Conservation (phyloP, 208 protist genomes). For the Herpetomonas tarakana region DNA sequence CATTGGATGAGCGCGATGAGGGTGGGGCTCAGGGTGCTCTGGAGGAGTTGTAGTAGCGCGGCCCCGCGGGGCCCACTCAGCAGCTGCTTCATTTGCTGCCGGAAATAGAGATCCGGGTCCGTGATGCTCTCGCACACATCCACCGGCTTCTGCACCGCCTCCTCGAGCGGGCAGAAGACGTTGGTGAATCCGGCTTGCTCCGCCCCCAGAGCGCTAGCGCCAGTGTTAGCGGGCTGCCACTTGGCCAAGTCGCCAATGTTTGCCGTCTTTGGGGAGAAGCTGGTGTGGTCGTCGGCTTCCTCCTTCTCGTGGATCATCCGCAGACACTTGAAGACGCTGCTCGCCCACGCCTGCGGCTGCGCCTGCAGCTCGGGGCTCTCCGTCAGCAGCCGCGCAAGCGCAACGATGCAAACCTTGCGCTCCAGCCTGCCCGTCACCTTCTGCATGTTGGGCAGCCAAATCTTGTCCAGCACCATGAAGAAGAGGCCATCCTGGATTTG, state of each 20-base stretch:
- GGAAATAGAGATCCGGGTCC: slow-evolving; percentile 69
- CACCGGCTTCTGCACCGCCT: slow-evolving; percentile 50
- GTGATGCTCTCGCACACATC: slow-evolving; percentile 67
- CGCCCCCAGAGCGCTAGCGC: slow-evolving; percentile 4
- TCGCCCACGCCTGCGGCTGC: slow-evolving; percentile 46
- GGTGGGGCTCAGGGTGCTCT: slow-evolving; percentile 32
- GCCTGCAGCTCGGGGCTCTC: slow-evolving; percentile 59
- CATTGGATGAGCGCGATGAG: slow-evolving; percentile 54
- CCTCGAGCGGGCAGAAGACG: slow-evolving; percentile 72
- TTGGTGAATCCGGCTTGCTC: slow-evolving; percentile 42
- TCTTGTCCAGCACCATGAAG: slow-evolving; percentile 60
- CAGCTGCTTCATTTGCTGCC: slow-evolving; percentile 44
- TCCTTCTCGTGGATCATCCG: slow-evolving; percentile 67
- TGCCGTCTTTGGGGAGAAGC: slow-evolving; percentile 46
- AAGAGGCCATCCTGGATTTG: slow-evolving; percentile 75
- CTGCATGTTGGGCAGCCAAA: slow-evolving; percentile 82
- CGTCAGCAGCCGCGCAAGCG: slow-evolving; percentile 67
- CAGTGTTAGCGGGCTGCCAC: slow-evolving; percentile 1
- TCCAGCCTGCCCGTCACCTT: slow-evolving; percentile 80
- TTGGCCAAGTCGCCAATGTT: slow-evolving; percentile 35
- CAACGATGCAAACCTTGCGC: slow-evolving; percentile 84
- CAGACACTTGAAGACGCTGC: slow-evolving; percentile 63
- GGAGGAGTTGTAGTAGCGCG: slow-evolving; percentile 33
- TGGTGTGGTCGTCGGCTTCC: slow-evolving; percentile 78
- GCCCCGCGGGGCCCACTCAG: slow-evolving; percentile 35